A percentile compares a stretch with the other conserved stretches of the same genome.
These are phyloP conservation scores for Closterium sp. DNA, from an alignment of 139 green algal species.

Conservation along the genomic window DNA sequence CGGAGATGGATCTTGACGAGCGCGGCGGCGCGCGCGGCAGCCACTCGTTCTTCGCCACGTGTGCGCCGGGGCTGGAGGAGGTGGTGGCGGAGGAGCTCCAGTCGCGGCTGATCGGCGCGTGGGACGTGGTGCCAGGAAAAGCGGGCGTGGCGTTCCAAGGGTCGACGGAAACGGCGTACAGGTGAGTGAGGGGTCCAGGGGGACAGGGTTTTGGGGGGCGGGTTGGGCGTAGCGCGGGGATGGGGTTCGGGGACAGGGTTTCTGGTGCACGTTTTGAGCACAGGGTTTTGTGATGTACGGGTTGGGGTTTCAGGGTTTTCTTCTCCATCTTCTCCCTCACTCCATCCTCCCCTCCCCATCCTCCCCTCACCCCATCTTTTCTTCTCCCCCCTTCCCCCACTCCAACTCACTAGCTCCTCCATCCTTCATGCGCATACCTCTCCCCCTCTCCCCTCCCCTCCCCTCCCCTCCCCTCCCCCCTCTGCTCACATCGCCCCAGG, in stretches of 20 bases:
- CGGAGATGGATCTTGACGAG: neutral
- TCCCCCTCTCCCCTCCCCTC: neutral
- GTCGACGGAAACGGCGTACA: constrained; percentile 12
- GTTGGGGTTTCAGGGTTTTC: too few species aligned
- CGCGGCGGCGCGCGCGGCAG: neutral
- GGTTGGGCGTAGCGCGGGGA: neutral
- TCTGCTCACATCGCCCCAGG: neutral
- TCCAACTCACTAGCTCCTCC: too few species aligned
- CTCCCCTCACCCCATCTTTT: too few species aligned
- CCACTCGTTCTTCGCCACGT: constrained; percentile 63
- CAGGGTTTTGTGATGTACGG: too few species aligned
- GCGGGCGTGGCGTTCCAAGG: constrained; percentile 61
- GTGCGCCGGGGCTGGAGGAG: constrained; percentile 77
- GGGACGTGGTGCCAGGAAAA: constrained; percentile 42
- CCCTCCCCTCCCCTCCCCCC: neutral
- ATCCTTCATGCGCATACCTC: neutral
- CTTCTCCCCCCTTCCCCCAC: too few species aligned
- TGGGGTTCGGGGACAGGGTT: constrained; percentile 26
- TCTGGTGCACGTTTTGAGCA: too few species aligned
- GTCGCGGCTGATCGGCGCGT: constrained; percentile 52
- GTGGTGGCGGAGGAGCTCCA: constrained; percentile 69
- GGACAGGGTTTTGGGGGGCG: neutral
- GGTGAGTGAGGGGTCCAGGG: neutral
- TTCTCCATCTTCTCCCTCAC: too few species aligned
- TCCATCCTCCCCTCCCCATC: too few species aligned